Conservation (phyloP, 2,329 filamentous ascomycete genomes). For the Fusarium beomiforme region DNA sequence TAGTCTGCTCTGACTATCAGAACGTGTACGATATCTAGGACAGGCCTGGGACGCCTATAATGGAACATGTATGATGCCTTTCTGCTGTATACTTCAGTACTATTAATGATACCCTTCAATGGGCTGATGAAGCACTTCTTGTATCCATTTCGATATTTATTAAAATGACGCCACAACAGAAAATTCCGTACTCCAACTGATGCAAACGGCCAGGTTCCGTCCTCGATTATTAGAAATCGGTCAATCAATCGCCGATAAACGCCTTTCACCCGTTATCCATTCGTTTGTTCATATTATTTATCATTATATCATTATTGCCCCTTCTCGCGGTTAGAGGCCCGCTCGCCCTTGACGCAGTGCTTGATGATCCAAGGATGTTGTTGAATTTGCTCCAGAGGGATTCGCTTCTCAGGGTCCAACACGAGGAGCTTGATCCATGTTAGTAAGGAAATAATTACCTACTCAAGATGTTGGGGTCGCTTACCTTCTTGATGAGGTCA, state of each 20-base stretch:
- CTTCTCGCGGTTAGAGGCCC: slow-evolving; percentile 62
- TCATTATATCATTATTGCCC: slow-evolving; percentile 37
- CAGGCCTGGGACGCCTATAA: slow-evolving; percentile 16
- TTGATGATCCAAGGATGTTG: slow-evolving; percentile 96
- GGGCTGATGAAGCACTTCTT: slow-evolving; percentile 23
- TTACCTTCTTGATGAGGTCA: slow-evolving; percentile 90
- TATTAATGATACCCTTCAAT: slow-evolving; percentile 40
- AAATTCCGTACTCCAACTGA: slow-evolving; percentile 44
- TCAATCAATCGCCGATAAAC: slow-evolving; percentile 34
- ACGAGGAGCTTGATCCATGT: slow-evolving; percentile 76
- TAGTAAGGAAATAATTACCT: slow-evolving; percentile 24
- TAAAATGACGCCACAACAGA: slow-evolving; percentile 35
- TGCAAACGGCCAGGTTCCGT: slow-evolving; percentile 42
- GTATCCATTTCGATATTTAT: slow-evolving; percentile 18
- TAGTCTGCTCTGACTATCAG: not conserved
- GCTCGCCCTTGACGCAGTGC: slow-evolving; percentile 80
- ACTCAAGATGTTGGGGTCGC: slow-evolving; percentile 34
- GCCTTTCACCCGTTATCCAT: slow-evolving; percentile 28
- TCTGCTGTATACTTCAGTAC: slow-evolving; percentile 35
- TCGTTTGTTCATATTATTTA: slow-evolving; percentile 20
- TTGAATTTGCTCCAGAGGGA: slow-evolving; percentile 88
- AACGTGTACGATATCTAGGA: slow-evolving; percentile 39
- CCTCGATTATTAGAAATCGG: slow-evolving; percentile 16
- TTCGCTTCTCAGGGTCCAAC: slow-evolving; percentile 91
- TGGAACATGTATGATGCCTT: slow-evolving; percentile 15